Percentiles rank a stretch among this genome's conserved stretches.
Conservation (phyloP, 208 protist genomes). For the Herpetomonas samuelpessoai region DNA sequence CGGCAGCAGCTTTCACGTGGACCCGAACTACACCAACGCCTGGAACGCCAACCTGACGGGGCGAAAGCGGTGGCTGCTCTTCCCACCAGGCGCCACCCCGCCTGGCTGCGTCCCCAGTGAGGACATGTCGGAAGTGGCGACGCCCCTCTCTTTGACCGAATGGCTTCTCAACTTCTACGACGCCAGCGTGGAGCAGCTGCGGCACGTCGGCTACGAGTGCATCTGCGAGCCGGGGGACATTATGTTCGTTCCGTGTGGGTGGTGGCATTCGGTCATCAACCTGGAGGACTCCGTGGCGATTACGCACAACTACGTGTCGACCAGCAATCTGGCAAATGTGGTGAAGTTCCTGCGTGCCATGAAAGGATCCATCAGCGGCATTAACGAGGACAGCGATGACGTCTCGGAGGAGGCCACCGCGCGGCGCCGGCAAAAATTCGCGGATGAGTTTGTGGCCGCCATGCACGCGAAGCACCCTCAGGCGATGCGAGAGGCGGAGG, state of each 20-base stretch:
- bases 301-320: constrained; percentile 91
- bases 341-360: constrained; percentile 82
- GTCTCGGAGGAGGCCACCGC: constrained; percentile 37
- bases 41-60: constrained; percentile 91
- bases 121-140: constrained; percentile 84
- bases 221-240: constrained; percentile 87
- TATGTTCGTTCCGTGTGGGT: constrained; percentile 88
- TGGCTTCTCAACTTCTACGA: constrained; percentile 89
- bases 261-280: constrained; percentile 92
- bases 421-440: constrained; percentile 48
- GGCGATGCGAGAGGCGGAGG: constrained; percentile 57
- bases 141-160: constrained; percentile 86
- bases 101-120: constrained; percentile 72
- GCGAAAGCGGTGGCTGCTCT: constrained; percentile 87
- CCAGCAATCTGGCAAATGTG: constrained; percentile 66
- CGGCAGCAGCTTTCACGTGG: constrained; percentile 88
- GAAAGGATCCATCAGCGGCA: constrained; percentile 82
- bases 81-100: constrained; percentile 70
- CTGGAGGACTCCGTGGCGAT: constrained; percentile 83
- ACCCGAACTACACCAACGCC: constrained; percentile 86
- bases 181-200: constrained; percentile 56
- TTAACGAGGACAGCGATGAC: constrained; percentile 78
- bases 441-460: constrained; percentile 53
- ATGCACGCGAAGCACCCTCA: constrained; percentile 55
- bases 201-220: constrained; percentile 70